Percentiles rank a stretch among this genome's conserved stretches.
phyloP scores from a whole-genome alignment of 1,284 basidiomycete species.

The Tilletia setariae region DNA sequence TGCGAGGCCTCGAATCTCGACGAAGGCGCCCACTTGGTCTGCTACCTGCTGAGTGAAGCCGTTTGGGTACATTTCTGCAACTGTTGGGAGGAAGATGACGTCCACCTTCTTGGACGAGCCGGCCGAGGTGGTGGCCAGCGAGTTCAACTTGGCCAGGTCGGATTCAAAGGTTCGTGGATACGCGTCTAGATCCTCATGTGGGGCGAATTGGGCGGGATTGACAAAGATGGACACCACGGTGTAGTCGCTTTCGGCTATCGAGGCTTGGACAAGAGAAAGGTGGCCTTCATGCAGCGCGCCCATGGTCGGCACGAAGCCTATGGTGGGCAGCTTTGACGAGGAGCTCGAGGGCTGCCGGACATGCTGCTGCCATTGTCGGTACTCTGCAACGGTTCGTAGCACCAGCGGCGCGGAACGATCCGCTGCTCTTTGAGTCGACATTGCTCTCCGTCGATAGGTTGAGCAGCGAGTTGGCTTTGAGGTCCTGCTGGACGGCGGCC shows the following conservation, averaged over 20 bases:
- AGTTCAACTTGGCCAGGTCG: conserved; percentile 47
- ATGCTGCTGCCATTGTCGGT: conserved; percentile 9
- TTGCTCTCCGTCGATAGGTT: too few relatives aligned
- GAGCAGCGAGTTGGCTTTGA: too few relatives aligned
- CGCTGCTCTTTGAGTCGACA: neutral
- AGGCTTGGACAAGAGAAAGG: conserved; percentile 69
- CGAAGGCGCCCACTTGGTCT: conserved; percentile 79
- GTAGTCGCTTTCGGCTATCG: conserved; percentile 73
- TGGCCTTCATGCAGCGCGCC: conserved; percentile 93
- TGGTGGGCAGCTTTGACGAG: neutral
- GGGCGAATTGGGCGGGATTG: conserved; percentile 95
- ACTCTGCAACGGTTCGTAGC: conserved; percentile 10
- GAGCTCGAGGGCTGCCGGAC: neutral
- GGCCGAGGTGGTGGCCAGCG: conserved; percentile 56
- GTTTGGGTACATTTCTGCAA: conserved; percentile 67
- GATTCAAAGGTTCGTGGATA: conserved; percentile 73
- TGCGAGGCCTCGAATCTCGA: conserved; percentile 79
- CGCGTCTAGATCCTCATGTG: conserved; percentile 82
- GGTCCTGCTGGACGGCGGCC: too few relatives aligned
- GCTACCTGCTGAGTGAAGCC: conserved; percentile 77
- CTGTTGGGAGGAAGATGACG: conserved; percentile 40
- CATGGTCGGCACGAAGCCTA: conserved; percentile 96
- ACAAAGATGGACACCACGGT: conserved; percentile 95
- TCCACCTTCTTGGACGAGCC: conserved; percentile 27
- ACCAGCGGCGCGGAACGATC: conserved; percentile 56